phyloP scores from a whole-genome alignment of 257 asterid species.

The Gardenia jasminoides region DNA sequence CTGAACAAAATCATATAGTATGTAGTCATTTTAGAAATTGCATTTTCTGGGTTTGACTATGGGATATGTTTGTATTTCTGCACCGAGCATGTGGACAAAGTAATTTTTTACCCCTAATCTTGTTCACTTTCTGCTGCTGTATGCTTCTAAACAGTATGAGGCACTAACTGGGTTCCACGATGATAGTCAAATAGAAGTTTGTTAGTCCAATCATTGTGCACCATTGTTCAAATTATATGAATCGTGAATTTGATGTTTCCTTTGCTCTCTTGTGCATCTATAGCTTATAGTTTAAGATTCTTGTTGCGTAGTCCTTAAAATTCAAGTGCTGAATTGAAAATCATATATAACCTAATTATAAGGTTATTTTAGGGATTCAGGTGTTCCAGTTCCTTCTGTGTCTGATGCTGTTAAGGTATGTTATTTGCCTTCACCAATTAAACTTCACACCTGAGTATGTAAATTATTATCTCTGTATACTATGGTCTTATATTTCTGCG shows the following conservation, averaged over 20 bases:
- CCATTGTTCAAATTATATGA: background rate
- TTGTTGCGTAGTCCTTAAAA: background rate
- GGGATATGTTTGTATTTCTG: background rate
- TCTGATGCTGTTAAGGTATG: constrained; percentile 59
- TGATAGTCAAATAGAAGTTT: background rate
- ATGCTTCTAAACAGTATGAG: background rate
- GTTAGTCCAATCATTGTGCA: background rate
- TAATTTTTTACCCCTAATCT: background rate
- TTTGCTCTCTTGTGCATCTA: background rate
- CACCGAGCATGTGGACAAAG: background rate
- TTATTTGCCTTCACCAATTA: constrained; percentile 4
- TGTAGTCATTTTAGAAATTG: background rate
- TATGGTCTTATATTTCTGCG: background rate
- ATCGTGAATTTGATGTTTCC: background rate
- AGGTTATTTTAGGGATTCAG: constrained; percentile 57
- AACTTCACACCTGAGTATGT: background rate
- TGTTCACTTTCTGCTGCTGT: background rate
- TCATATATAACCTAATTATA: constrained; percentile 17
- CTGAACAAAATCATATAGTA: background rate
- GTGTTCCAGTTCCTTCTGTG: constrained; percentile 49
- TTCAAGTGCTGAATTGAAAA: background rate
- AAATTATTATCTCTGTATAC: background rate
- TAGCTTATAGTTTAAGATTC: background rate
- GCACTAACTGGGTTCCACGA: background rate
- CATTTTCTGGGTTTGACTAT: background rate